These are phyloP conservation scores for Phialophora chinensis DNA, from an alignment of 2,329 filamentous ascomycete genomes.

Conservation along the genomic window DNA sequence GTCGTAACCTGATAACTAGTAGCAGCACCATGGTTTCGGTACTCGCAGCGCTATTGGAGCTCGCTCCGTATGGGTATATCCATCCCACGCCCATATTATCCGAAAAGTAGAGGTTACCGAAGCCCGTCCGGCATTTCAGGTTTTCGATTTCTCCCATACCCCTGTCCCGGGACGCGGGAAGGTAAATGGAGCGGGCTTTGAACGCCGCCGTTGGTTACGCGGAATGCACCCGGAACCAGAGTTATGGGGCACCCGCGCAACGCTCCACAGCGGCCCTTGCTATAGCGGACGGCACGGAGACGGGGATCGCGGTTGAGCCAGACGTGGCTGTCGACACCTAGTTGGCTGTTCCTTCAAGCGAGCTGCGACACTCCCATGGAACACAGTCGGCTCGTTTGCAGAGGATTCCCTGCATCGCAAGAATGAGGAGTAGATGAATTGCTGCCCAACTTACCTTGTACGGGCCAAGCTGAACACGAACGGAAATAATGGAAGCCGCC, in stretches of 20 bases:
- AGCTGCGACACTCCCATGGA: neutral
- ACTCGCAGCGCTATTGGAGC: neutral
- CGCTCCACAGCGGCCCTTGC: slow-evolving; percentile 14
- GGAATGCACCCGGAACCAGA: slow-evolving; percentile 11
- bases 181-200: neutral
- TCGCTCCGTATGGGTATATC: neutral
- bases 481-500: neutral
- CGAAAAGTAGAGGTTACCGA: slow-evolving; percentile 11
- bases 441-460: slow-evolving; percentile 3
- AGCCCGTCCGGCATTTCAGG: slow-evolving; percentile 2
- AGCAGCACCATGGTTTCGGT: slow-evolving; percentile 16
- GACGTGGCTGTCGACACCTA: slow-evolving; percentile 18
- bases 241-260: slow-evolving; percentile 18
- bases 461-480: neutral
- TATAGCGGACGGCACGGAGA: slow-evolving; percentile 3
- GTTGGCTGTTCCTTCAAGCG: neutral
- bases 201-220: slow-evolving; percentile 10
- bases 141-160: slow-evolving; percentile 15
- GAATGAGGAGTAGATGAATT: slow-evolving; percentile 5
- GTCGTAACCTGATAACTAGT: neutral
- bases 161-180: slow-evolving; percentile 3
- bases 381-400: neutral
- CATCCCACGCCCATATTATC: slow-evolving; percentile 15
- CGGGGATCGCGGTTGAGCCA: slow-evolving; percentile 23
- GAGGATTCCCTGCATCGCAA: neutral